Base-by-base conservation (phyloP, 345 rosid species). In the Iberis pinnata region DNA sequence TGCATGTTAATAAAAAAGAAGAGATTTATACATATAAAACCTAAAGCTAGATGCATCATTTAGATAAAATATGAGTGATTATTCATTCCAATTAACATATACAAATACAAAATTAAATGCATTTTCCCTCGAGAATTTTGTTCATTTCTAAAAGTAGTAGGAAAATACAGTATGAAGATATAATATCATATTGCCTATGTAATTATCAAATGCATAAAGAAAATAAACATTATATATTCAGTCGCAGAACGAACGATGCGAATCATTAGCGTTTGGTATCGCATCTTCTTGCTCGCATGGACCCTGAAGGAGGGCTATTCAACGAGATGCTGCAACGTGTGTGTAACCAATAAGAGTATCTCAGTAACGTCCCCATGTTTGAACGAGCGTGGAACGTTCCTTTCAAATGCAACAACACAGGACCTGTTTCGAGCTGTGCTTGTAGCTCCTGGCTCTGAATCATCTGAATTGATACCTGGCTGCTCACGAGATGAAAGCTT, bases 351-450 rank as follows among this genome's bases (percentile, higher is more conserved):
- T 92, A 83, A 15, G 95, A 83, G 72, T 88, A 92, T 19, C 75
- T 67, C 10, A 83, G 50, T n/a, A 85, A 61, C 19, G 79, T 58
- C 40, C 95, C 97, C 9, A 80, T 59, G 49, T 75, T 66, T 3
- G 90, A 85, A 45, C 84, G 62, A 2, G 86, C 84, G 63, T 83
- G 75, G 42, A 88, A 86, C 27, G 67, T 63, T 46, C 94, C 98
- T 67, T 68, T 78, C 25, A 92, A 46, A 7, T 80, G 41, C 17
- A 88, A 69, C 41, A 60, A 25, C 45, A 86, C 78, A 18, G 74
- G 73, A n/a, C 79, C 82, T 18, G 48, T 78, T 53, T 47, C 63
- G 0, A 75, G 73, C 79, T 88, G 80, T 9, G 58, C 57, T 56
- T 71, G 72, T 19, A 92, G 76, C 52, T 49, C 75, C 31, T 68